A percentile compares a stretch with the other conserved stretches of the same genome.
Conservation (phyloP, 2,329 filamentous ascomycete species). For the Huntiella decipiens region DNA sequence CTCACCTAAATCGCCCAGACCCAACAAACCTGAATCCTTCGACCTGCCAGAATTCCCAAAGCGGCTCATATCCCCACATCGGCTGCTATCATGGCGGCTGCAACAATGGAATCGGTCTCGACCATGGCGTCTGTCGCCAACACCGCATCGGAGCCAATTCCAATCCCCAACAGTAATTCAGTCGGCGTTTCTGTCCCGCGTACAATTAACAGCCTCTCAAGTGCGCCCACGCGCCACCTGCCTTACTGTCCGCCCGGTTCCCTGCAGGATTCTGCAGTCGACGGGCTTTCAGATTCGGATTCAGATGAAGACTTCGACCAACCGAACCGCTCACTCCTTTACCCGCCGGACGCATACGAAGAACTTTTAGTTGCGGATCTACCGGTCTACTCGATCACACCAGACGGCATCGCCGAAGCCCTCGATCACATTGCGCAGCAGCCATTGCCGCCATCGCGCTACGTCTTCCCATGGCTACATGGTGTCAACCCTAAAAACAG, state of each 20-base stretch:
- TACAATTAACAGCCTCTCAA: not conserved
- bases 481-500: slow-evolving; percentile 78
- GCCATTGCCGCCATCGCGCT: slow-evolving; percentile 64
- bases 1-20: too few species aligned
- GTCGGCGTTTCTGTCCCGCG: slow-evolving; percentile 2
- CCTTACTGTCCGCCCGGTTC: slow-evolving; percentile 9
- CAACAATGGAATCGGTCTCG: slow-evolving; percentile 1
- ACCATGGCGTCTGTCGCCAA: too few species aligned
- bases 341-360: slow-evolving; percentile 49
- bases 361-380: slow-evolving; percentile 31
- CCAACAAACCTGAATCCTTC: too few species aligned
- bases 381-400: slow-evolving; percentile 54
- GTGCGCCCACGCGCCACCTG: slow-evolving; percentile 4
- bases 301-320: slow-evolving; percentile 3
- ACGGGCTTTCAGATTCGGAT: slow-evolving; percentile 21
- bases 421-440: slow-evolving; percentile 60
- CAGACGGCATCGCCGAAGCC: slow-evolving; percentile 48
- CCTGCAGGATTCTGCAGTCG: not conserved
- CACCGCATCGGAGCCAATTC: too few species aligned
- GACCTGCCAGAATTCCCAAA: too few species aligned
- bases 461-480: slow-evolving; percentile 92
- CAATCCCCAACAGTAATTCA: not conserved
- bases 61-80: too few species aligned
- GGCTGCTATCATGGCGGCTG: slow-evolving; percentile 1
- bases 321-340: slow-evolving; percentile 42